Evolutionary conservation across 371 early-diverging fungal species (phyloP), one percentile per base, ranked within the genome.

Genomic region (Mortierella polycephala): DNA sequence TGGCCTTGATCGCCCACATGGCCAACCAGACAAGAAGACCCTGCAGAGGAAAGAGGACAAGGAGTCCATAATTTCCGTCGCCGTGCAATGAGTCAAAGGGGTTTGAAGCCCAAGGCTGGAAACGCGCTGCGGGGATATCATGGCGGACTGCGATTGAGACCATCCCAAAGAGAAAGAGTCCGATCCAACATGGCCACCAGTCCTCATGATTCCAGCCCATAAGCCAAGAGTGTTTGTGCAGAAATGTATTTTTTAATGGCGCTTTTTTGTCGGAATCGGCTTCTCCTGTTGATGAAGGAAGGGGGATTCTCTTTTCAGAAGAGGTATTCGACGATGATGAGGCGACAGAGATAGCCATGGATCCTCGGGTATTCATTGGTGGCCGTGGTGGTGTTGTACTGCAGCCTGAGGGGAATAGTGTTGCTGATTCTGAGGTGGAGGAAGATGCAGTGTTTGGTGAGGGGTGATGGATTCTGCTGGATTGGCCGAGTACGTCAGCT

Each of bases 151-250:
- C 85, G 46, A 82, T 77, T 0, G 82, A 68, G 20, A 88, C 81
- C 63, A 85, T 75, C 30, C 86, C 88, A 76, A 89, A 89, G 66
- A 88, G 86, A 40, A 87, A 75, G 37, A 88, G 81, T 14, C 89
- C 89, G 54, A 88, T 87, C 88, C 88, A 88, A 51, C 86, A 85
- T 10, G 89, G 82, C 89, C 88, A 88, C 89, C 89, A 89, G 61
- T 89, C 89, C 59, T 87, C 87, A 23, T 84, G 82, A 67, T 89
- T 89, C 89, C 89, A 89, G 83, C 89, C 88, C 60, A 88, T 68
- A 11, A 87, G 63, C 86, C 86, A 89, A 11, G 77, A 53, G 56
- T 82, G 70, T 18, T 62, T 57, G 45, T 39, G 41, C 51, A 58
- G 47, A 39, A 74, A 66, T 9, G 70, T 47, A 39, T 62, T 42